Evolutionary conservation across 2,329 filamentous ascomycete genomes (phyloP).

Genomic region (Escovopsis sp.): DNA sequence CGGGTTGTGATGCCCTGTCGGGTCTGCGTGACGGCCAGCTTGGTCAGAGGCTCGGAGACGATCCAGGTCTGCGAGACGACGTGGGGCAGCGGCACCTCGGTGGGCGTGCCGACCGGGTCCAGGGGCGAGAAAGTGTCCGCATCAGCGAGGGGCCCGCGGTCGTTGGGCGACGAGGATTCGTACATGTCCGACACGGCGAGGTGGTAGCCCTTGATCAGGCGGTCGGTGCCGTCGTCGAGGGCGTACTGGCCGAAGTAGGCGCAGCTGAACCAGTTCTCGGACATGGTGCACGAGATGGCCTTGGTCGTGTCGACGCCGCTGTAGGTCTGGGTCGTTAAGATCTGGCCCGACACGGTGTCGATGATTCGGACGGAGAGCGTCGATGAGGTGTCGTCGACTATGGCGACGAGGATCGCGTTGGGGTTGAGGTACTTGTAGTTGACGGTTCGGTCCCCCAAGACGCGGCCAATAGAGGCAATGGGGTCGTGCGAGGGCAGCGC

Average conservation of each 20-base stretch:
- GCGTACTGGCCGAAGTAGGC: conserved; percentile 53
- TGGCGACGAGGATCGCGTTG: conserved; percentile 64
- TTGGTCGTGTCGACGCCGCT: conserved; percentile 58
- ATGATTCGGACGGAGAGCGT: conserved; percentile 62
- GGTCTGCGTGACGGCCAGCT: conserved; percentile 74
- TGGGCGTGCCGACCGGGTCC: conserved; percentile 42
- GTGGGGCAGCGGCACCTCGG: conserved; percentile 48
- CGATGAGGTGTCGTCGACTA: conserved; percentile 41
- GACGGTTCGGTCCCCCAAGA: conserved; percentile 81
- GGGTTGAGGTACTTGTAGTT: conserved; percentile 95
- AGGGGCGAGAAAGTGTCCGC: conserved; percentile 65
- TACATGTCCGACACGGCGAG: conserved; percentile 78
- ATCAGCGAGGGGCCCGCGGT: conserved; percentile 63
- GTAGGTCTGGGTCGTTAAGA: conserved; percentile 59
- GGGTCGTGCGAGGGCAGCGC: conserved; percentile 63
- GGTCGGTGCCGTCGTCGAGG: conserved; percentile 36
- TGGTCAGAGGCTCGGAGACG: conserved; percentile 61
- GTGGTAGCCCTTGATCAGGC: conserved; percentile 65
- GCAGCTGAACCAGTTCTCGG: conserved; percentile 94
- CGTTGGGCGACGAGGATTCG: conserved; percentile 69
- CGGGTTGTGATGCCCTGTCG: conserved; percentile 80
- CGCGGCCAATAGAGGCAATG: conserved; percentile 86
- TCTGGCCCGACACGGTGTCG: conserved; percentile 70
- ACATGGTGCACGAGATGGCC: conserved; percentile 60
- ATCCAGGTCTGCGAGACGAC: conserved; percentile 70